These are phyloP conservation scores for Verbena officinalis DNA, from an alignment of 257 asterid genomes.

Conservation along the genomic window DNA sequence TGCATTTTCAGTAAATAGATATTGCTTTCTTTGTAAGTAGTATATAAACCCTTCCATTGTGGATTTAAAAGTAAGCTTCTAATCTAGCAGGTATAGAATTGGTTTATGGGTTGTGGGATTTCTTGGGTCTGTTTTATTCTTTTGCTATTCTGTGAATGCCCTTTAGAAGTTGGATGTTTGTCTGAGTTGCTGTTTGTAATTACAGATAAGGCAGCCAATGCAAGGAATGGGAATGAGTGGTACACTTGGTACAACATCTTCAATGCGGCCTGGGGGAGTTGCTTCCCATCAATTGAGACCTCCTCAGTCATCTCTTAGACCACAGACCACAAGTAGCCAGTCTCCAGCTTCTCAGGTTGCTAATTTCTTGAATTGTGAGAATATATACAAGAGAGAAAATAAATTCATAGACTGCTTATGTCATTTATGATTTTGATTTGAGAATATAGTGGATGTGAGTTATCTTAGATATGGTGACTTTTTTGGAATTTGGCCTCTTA, in stretches of 20 bases:
- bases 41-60: slow-evolving; percentile 2
- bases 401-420: background rate
- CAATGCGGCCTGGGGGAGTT: slow-evolving; percentile 62
- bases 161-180: no score
- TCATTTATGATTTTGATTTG: slow-evolving; percentile 14
- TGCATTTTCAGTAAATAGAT: background rate
- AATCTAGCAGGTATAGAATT: no score
- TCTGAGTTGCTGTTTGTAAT: slow-evolving; percentile 13
- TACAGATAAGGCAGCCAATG: slow-evolving; percentile 67
- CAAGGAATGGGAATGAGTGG: slow-evolving; percentile 77
- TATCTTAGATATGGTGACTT: slow-evolving; percentile 12
- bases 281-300: slow-evolving; percentile 67
- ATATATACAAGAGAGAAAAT: background rate
- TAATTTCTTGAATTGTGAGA: slow-evolving; percentile 14
- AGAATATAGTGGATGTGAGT: background rate
- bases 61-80: no score
- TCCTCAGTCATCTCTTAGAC: slow-evolving; percentile 57
- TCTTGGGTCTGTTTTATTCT: background rate
- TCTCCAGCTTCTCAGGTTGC: slow-evolving; percentile 68
- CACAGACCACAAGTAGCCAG: slow-evolving; percentile 59
- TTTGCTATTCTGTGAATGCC: slow-evolving; percentile 5
- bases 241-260: slow-evolving; percentile 61
- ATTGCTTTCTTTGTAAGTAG: background rate
- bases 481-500: background rate
- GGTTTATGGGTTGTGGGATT: background rate